Percentiles rank a stretch among this genome's conserved stretches.
phyloP scores from a whole-genome alignment of 208 protist species.

The Naegleria fowleri region DNA sequence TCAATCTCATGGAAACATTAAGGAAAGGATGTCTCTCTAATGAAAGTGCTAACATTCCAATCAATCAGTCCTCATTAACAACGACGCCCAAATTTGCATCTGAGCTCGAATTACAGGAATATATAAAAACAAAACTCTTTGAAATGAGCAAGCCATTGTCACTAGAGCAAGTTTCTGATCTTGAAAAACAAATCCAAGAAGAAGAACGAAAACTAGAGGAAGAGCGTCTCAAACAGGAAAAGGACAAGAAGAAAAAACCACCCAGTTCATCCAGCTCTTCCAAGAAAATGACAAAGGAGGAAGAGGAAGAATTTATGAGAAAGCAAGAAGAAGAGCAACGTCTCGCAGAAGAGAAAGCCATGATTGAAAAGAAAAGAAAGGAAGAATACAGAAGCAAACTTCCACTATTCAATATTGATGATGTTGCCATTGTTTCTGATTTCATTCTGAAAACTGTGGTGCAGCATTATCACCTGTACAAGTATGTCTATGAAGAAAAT shows the following conservation, averaged over 20 bases:
- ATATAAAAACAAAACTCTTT: background rate
- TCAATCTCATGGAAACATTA: background rate
- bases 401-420: background rate
- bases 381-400: background rate
- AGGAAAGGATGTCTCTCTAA: background rate
- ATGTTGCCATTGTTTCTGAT: background rate
- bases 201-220: background rate
- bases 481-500: background rate
- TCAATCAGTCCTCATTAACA: background rate
- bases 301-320: background rate
- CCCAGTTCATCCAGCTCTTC: background rate
- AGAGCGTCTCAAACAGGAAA: background rate
- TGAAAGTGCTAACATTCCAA: background rate
- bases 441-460: background rate
- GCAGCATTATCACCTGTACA: background rate
- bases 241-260: background rate
- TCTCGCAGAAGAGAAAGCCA: background rate
- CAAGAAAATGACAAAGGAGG: background rate
- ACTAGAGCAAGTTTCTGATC: background rate
- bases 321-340: background rate
- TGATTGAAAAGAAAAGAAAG: background rate
- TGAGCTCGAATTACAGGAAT: background rate
- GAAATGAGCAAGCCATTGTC: background rate
- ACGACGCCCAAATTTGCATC: background rate
- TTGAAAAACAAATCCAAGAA: background rate